phyloP scores from a whole-genome alignment of 2,329 filamentous ascomycete genomes.

The Phyllosticta paracitricarpa region DNA sequence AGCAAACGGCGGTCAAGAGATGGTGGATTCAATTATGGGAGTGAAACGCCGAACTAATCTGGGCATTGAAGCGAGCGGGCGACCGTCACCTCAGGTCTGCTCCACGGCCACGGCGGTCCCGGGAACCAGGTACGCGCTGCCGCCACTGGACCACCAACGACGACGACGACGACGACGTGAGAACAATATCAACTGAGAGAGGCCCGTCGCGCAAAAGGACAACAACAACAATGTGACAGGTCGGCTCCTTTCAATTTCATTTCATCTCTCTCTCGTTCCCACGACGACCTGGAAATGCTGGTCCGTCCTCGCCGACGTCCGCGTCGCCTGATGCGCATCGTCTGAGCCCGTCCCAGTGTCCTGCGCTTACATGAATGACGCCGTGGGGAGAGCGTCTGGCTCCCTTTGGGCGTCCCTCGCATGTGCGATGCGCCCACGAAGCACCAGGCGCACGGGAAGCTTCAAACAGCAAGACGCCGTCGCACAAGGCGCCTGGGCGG shows the following conservation, averaged over 20 bases:
- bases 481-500: neutral
- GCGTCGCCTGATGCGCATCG: too few relatives aligned
- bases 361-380: neutral
- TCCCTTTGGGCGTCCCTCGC: constrained; percentile 10
- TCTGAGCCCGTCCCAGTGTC: too few relatives aligned
- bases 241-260: too few relatives aligned
- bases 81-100: neutral
- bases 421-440: constrained; percentile 11
- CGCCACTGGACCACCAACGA: neutral
- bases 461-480: constrained; percentile 10
- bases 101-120: neutral
- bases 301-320: too few relatives aligned
- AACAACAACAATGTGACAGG: too few relatives aligned
- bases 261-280: too few relatives aligned
- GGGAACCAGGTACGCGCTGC: neutral
- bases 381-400: constrained; percentile 2
- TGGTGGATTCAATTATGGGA: neutral
- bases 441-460: constrained; percentile 10
- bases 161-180: too few relatives aligned
- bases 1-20: constrained; percentile 10
- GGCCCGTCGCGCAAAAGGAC: neutral
- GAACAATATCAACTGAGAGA: neutral
- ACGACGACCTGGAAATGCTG: too few relatives aligned
- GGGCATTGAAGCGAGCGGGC: constrained; percentile 12
- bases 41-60: constrained; percentile 10